phyloP scores from a whole-genome alignment of 805 yeast species.

The Candida dendrica region DNA sequence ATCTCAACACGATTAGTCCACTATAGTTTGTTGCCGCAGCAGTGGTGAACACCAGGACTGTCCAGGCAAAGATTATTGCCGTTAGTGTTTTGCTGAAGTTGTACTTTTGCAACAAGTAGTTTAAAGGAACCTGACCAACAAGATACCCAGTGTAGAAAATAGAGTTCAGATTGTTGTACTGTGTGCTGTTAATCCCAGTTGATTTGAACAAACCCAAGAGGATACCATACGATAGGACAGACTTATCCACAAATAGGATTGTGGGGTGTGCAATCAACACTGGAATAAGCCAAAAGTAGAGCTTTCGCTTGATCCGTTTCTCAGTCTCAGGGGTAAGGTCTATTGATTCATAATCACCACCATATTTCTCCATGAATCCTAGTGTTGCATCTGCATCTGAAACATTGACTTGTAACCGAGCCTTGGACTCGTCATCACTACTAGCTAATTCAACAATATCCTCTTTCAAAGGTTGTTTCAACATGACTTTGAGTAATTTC shows the following conservation, averaged over 20 bases:
- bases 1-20: constrained; percentile 21
- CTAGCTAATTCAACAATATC: too few species aligned
- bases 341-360: constrained; percentile 2
- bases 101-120: constrained; percentile 31
- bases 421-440: too few species aligned
- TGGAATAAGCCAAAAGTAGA: constrained; percentile 15
- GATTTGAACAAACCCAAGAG: constrained; percentile 28
- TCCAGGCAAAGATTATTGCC: constrained; percentile 19
- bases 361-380: constrained; percentile 16
- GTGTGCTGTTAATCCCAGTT: constrained; percentile 15
- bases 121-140: constrained; percentile 37
- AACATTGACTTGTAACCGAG: constrained; percentile 2
- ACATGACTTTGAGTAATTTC: too few species aligned
- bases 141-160: constrained; percentile 40
- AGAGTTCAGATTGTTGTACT: constrained; percentile 24
- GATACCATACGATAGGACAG: constrained; percentile 33
- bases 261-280: constrained; percentile 18
- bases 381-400: constrained; percentile 22
- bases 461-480: too few species aligned
- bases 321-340: background rate
- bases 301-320: constrained; percentile 6
- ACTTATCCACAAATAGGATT: constrained; percentile 32
- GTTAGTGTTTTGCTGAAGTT: constrained; percentile 15
- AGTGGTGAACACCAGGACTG: constrained; percentile 19
- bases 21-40: constrained; percentile 22